Conservation (phyloP, 2,329 filamentous ascomycete species). For the Coniochaeta pulveracea region DNA sequence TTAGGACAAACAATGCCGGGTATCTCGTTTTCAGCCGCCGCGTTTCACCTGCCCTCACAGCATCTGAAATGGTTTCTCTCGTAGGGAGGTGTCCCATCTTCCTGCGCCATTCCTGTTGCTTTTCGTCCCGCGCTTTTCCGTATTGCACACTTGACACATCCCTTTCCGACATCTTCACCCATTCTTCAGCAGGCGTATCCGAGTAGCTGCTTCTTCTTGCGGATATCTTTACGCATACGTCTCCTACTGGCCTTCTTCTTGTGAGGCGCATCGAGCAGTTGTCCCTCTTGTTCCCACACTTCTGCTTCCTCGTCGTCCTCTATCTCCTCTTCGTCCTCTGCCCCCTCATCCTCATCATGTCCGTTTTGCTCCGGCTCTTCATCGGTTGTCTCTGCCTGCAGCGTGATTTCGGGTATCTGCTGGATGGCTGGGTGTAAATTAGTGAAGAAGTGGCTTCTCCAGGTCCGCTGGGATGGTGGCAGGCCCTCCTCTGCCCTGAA, state of each 20-base stretch:
- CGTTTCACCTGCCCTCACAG: too few species aligned
- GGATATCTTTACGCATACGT: neutral
- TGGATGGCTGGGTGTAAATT: neutral
- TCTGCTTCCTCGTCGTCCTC: neutral
- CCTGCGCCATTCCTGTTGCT: neutral
- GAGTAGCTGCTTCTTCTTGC: neutral
- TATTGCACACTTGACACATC: too few species aligned
- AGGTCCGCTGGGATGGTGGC: too few species aligned
- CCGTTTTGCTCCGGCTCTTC: neutral
- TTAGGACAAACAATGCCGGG: neutral
- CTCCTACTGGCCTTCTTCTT: neutral
- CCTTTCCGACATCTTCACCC: neutral
- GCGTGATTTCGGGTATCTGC: neutral
- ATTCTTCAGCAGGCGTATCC: neutral
- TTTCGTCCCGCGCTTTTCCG: too few species aligned
- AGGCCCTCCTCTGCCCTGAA: neutral
- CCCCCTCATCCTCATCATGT: neutral
- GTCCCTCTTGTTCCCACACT: too few species aligned
- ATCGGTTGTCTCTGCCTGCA: neutral
- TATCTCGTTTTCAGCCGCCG: neutral
- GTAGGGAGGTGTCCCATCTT: too few species aligned
- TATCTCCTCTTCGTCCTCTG: neutral
- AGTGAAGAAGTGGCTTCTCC: neutral
- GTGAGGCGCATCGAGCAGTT: too few species aligned
- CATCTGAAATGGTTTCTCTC: too few species aligned